These are phyloP conservation scores for Lolium perenne DNA, from an alignment of 176 grass and related monocot species.

Conservation along the genomic window DNA sequence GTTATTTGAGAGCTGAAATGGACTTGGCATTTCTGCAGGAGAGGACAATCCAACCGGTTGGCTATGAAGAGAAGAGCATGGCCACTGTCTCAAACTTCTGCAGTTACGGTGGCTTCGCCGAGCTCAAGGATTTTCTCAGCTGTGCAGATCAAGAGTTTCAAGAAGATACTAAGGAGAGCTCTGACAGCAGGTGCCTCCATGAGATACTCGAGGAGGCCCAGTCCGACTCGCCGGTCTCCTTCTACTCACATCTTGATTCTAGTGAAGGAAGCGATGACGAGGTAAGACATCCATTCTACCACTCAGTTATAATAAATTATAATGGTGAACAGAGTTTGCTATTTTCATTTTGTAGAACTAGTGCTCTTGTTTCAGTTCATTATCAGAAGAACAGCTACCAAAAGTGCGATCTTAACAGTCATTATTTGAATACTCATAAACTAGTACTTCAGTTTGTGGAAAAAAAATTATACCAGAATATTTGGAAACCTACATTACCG, in stretches of 20 bases:
- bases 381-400: background rate
- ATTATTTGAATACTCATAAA: background rate
- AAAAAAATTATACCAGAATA: background rate
- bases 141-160: slow-evolving; percentile 48
- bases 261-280: slow-evolving; percentile 67
- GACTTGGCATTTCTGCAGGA: slow-evolving; percentile 54
- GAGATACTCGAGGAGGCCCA: slow-evolving; percentile 92
- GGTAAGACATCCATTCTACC: slow-evolving; percentile 45
- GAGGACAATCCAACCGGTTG: slow-evolving; percentile 19
- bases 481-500: background rate
- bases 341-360: slow-evolving; percentile 4
- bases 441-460: background rate
- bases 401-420: background rate
- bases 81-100: slow-evolving; percentile 37
- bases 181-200: slow-evolving; percentile 90
- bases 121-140: slow-evolving; percentile 58
- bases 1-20: slow-evolving; percentile 29
- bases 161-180: slow-evolving; percentile 67
- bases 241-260: slow-evolving; percentile 70
- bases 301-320: background rate
- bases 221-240: slow-evolving; percentile 74
- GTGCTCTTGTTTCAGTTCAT: background rate
- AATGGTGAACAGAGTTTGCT: background rate
- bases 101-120: slow-evolving; percentile 38
- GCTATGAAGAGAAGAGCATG: slow-evolving; percentile 40